A percentile compares a stretch with the other conserved stretches of the same genome.
Conservation (phyloP, 2,329 filamentous ascomycete genomes). For the Colletotrichum sublineola region DNA sequence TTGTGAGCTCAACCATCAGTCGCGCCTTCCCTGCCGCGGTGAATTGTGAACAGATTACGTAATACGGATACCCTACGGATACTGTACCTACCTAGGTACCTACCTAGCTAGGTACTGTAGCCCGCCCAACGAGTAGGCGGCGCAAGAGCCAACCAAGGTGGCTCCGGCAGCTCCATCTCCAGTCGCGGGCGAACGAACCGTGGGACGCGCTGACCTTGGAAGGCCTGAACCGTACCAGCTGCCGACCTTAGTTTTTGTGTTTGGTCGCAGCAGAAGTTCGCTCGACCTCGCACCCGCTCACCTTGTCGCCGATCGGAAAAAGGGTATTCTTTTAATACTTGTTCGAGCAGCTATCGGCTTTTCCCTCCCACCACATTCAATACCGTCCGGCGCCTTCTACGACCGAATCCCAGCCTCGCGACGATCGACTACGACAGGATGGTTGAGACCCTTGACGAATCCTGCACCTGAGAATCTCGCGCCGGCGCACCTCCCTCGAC, state of each 20-base stretch:
- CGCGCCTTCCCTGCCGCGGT: background rate
- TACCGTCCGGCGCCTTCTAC: constrained; percentile 1
- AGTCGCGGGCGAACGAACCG: constrained; percentile 37
- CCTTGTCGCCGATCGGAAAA: constrained; percentile 1
- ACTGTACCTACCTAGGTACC: too few relatives aligned
- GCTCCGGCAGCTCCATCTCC: constrained; percentile 39
- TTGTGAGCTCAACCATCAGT: constrained; percentile 18
- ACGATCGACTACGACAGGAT: constrained; percentile 39
- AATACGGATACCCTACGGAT: background rate
- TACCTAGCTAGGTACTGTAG: too few relatives aligned
- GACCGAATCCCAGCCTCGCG: constrained; percentile 24
- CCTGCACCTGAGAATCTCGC: constrained; percentile 39
- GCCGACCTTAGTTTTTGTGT: constrained; percentile 37
- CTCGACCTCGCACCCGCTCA: background rate
- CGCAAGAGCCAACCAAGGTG: constrained; percentile 24
- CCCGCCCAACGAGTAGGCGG: constrained; percentile 22
- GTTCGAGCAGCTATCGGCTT: background rate
- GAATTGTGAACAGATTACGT: constrained; percentile 8
- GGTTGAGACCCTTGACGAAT: constrained; percentile 30
- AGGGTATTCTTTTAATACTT: background rate
- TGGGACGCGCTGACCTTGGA: constrained; percentile 39
- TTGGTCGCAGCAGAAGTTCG: constrained; percentile 27
- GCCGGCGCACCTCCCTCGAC: constrained; percentile 36
- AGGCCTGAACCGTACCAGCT: constrained; percentile 33
- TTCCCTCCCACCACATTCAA: background rate